These are phyloP conservation scores for Acidomyces sp. DNA, from an alignment of 495 filamentous ascomycete species.

Conservation along the genomic window DNA sequence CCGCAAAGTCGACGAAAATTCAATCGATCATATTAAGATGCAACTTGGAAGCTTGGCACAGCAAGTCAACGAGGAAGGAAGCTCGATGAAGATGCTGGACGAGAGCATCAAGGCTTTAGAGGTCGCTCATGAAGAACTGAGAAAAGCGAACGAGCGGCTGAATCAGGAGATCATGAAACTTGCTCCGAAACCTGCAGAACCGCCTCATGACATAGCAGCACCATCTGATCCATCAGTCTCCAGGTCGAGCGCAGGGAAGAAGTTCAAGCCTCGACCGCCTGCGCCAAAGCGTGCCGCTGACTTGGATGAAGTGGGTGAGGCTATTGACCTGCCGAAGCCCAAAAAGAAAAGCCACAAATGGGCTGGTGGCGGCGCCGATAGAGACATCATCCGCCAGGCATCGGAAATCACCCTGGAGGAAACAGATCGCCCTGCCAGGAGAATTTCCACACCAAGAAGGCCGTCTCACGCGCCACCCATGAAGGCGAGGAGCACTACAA, in stretches of 20 bases:
- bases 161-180: conserved; percentile 1
- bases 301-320: not conserved
- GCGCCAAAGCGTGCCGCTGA: not conserved
- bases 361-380: conserved; percentile 14
- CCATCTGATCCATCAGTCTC: not conserved
- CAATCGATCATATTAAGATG: not conserved
- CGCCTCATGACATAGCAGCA: too few relatives aligned
- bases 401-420: not conserved
- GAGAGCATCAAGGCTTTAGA: conserved; percentile 9
- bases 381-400: conserved; percentile 8
- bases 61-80: conserved; percentile 9
- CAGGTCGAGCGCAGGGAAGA: not conserved
- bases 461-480: not conserved
- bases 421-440: not conserved
- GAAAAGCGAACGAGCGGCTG: conserved; percentile 3
- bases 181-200: conserved; percentile 1
- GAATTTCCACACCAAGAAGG: not conserved
- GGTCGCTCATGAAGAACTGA: conserved; percentile 5
- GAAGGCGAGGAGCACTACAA: not conserved
- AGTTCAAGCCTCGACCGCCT: not conserved
- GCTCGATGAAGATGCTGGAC: conserved; percentile 6
- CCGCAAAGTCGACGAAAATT: conserved; percentile 1
- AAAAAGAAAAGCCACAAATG: conserved; percentile 13
- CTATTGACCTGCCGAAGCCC: not conserved
- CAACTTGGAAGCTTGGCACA: conserved; percentile 7